phyloP scores from a whole-genome alignment of 2,329 filamentous ascomycete genomes.

The Magnaporthales sp. region DNA sequence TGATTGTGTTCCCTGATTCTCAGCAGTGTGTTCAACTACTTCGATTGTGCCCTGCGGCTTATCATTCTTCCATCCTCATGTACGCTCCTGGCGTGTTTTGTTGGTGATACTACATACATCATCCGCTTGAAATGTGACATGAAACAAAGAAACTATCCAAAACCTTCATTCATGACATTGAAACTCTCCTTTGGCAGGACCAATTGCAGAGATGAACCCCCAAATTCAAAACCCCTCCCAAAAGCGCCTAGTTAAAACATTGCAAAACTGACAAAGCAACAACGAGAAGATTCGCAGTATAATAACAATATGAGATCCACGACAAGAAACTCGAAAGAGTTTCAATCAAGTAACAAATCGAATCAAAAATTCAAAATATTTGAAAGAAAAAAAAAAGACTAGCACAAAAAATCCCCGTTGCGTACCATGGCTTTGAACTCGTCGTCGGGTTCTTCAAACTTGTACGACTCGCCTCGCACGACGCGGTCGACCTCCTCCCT shows the following conservation, averaged over 20 bases:
- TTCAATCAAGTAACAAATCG: background rate
- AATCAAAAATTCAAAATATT: background rate
- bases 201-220: no score
- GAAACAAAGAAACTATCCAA: background rate
- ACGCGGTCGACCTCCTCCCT: constrained; percentile 46
- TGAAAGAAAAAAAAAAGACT: background rate
- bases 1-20: background rate
- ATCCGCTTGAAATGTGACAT: background rate
- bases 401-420: constrained; percentile 28
- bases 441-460: constrained; percentile 34
- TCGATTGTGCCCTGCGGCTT: background rate
- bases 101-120: background rate
- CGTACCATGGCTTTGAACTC: constrained; percentile 31
- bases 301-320: background rate
- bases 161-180: background rate
- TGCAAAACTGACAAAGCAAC: background rate
- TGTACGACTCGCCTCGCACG: constrained; percentile 29
- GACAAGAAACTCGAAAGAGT: background rate
- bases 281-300: no score
- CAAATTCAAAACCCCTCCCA: no score
- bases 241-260: background rate
- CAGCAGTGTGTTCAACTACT: background rate
- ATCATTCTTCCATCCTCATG: background rate
- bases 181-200: background rate
- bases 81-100: background rate